Conservation (phyloP, 2,329 filamentous ascomycete genomes). For the Lomentospora prolificans region DNA sequence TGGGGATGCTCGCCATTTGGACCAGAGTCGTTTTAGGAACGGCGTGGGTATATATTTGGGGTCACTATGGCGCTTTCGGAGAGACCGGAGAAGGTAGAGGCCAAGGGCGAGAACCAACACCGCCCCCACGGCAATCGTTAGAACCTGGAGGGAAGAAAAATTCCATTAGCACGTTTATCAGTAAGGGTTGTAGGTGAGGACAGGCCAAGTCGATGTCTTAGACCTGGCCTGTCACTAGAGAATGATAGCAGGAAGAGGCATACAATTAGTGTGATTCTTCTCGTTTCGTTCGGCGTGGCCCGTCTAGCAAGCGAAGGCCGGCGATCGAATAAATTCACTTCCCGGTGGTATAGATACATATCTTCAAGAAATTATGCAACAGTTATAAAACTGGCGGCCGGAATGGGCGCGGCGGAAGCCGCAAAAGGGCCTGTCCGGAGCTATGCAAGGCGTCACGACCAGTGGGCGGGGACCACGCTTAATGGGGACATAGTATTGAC, state of each 20-base stretch:
- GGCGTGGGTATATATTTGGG: slow-evolving; percentile 41
- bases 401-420: neutral
- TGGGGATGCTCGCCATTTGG: slow-evolving; percentile 28
- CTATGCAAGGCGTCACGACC: neutral
- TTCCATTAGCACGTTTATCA: neutral
- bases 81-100: slow-evolving; percentile 4
- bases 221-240: neutral
- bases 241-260: neutral
- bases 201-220: neutral
- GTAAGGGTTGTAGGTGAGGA: neutral
- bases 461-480: neutral
- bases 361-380: too few relatives aligned
- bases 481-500: neutral
- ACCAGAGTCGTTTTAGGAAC: slow-evolving; percentile 40
- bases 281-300: neutral
- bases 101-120: neutral
- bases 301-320: neutral
- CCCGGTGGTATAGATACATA: neutral
- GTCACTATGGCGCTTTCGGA: slow-evolving; percentile 25
- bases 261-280: neutral
- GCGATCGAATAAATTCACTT: neutral
- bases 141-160: neutral
- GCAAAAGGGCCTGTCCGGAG: neutral
- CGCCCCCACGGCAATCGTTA: neutral
- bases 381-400: neutral